Evolutionary conservation across 805 yeast species (phyloP), one percentile per base, ranked within the genome.

Genomic region (Candida manassasensis): DNA sequence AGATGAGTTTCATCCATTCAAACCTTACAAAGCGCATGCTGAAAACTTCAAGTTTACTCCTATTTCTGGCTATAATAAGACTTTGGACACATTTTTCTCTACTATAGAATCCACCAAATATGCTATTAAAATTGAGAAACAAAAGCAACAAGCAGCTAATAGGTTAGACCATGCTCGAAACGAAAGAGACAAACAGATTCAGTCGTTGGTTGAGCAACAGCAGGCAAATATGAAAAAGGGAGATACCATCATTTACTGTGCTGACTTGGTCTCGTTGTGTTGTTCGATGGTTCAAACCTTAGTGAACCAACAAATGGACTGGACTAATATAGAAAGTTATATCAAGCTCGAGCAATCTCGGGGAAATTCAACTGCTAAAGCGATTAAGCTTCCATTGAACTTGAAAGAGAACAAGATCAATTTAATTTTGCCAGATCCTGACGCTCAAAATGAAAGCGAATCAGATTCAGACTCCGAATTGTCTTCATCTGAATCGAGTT

Each of bases 231-330:
- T 72, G 42, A 64, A 65, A 37, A 84, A 80, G 45, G 97, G 95
- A 8, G 81, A 78, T 42, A 63, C 83, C 4, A 79, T 90, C 19
- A 81, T 84, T 41, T 62, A 71, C 24, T 70, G 83, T 53, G 82
- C 90, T 4, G 78, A 77, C 18, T 46, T 75, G 17, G 87, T 89
- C 4, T 93, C 83, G 33, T 75, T 75, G 12, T 87, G 93, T 32
- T 81, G 75, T 40, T 57, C 53, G 6, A 80, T 84, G 2, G 84
- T 90, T 4, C 82, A 80, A 39, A 62, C 67, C 1, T 60, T 87
- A 36, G 42, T 88, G 4, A 79, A 81, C 37, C 93, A 85, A 51
- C 89, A 85, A 43, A 85, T 87, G 86, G 97, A 90, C 54, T 90
- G 98, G 98, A 74, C 75, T 28, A 82, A 86, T 41, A 89, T 89